Conservation (phyloP, 768 basidiomycete genomes). For the Candolleomyces efflorescens region DNA sequence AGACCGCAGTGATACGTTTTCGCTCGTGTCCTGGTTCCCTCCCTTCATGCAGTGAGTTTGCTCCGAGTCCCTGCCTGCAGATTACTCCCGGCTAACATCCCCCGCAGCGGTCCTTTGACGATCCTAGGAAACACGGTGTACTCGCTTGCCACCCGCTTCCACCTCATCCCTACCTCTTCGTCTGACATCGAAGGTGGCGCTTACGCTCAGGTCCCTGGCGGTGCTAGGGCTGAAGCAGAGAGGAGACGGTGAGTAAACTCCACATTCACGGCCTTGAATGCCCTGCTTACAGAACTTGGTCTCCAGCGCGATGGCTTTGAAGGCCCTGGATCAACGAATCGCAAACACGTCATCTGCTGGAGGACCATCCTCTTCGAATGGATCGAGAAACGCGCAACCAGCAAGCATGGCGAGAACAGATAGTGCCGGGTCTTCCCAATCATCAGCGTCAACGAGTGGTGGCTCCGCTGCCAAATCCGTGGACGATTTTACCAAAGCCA, state of each 20-base stretch:
- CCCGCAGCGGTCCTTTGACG: constrained; percentile 63
- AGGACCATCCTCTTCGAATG: constrained; percentile 29
- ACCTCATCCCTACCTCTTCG: constrained; percentile 63
- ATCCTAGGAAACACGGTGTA: constrained; percentile 65
- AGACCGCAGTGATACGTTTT: constrained; percentile 95
- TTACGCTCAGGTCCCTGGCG: constrained; percentile 77
- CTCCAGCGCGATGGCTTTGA: constrained; percentile 86
- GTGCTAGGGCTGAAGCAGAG: constrained; percentile 94
- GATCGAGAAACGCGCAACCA: constrained; percentile 18
- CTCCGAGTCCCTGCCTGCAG: not conserved
- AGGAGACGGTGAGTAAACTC: constrained; percentile 66
- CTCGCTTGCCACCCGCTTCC: constrained; percentile 60
- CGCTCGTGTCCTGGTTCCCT: constrained; percentile 95
- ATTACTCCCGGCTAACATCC: constrained; percentile 1
- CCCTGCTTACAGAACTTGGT: constrained; percentile 8
- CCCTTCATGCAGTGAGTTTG: constrained; percentile 82
- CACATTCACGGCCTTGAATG: not conserved
- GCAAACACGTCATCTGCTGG: constrained; percentile 56
- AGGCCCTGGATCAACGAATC: constrained; percentile 91
- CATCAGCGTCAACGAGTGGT: constrained; percentile 17
- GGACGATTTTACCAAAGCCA: not conserved
- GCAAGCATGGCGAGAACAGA: constrained; percentile 31
- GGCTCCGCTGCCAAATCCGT: not conserved
- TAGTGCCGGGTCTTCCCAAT: constrained; percentile 22
- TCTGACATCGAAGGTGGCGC: constrained; percentile 68